Base-by-base conservation (phyloP, 148 eudicot species). In the Fagopyrum homotropicum region DNA sequence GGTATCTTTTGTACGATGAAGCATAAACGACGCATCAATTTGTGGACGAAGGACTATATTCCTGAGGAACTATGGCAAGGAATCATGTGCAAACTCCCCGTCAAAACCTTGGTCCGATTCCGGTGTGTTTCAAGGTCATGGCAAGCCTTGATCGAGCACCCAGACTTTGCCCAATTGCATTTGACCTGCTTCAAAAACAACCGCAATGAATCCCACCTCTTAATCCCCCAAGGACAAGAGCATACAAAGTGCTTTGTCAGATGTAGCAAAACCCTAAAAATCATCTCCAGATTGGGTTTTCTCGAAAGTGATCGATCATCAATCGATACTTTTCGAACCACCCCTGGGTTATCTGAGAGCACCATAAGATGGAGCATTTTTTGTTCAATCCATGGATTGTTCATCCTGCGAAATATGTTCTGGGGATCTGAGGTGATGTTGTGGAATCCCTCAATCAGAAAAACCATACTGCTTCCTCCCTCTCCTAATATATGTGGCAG, bases 391-490 rank as follows among this genome's bases (percentile, higher is more conserved):
- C 15, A 61, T 3, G 69, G 69, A 10, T 10, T 61, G 69, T 61
- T 61, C 69, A 29, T 61, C 2, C 40, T 35, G 3, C 40, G 40
- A 35, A 35, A 35, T 35, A 35, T 35, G 40, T 35, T 35, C 1
- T 35, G 40, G 40, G 40, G 40, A 1, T 35, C 40, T 2, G 3
- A 35, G 8, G 4, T 59, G 4, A 61, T 61, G 69, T 1, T 61
- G 44, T 61, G 43, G 69, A 61, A 61, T 44, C 69, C 69, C 69
- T 61, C 69, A 14, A 61, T 61, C 8, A 61, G 45, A 35, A 64
- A 64, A 64, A 35, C 70, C 70, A 45, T 30, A 35, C 6, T 4
- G 3, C 45, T 64, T 35, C 70, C 70, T 40, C 69, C 16, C 9
- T 12, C 16, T 30, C 69, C 44, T 8, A 0, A 59, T 10, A n/a